Evolutionary conservation across 208 protist genomes (phyloP).

Genomic region (Leishmania braziliensis): DNA sequence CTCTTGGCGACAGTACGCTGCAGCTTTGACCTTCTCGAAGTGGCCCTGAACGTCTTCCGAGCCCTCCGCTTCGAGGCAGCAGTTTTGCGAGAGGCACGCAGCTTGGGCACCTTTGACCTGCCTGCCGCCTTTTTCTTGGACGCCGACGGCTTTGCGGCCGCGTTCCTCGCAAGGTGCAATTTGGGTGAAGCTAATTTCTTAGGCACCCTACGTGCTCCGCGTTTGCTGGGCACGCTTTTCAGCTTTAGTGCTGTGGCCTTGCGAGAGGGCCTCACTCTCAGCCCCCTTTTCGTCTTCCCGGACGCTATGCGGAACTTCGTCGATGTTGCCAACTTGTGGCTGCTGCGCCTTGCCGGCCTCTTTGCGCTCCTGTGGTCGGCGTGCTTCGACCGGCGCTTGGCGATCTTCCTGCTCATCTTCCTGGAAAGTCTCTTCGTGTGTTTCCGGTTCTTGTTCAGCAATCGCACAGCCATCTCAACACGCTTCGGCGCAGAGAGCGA

Average conservation of each 20-base stretch:
- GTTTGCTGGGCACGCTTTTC: neutral
- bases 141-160: neutral
- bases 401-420: constrained; percentile 4
- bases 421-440: constrained; percentile 13
- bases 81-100: neutral
- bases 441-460: constrained; percentile 25
- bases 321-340: neutral
- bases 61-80: too few species aligned
- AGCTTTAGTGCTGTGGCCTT: neutral
- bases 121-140: constrained; percentile 2
- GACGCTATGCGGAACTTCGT: neutral
- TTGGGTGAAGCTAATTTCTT: constrained; percentile 1
- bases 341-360: neutral
- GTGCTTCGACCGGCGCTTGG: neutral
- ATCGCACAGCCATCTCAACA: constrained; percentile 34
- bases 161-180: neutral
- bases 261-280: neutral
- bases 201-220: neutral
- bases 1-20: constrained; percentile 11
- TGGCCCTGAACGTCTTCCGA: neutral
- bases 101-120: constrained; percentile 6
- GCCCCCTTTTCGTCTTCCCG: neutral
- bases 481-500: constrained; percentile 19
- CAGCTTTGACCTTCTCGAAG: neutral
- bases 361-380: neutral